These are phyloP conservation scores for Mycena floridula DNA, from an alignment of 768 basidiomycete genomes.

Conservation along the genomic window DNA sequence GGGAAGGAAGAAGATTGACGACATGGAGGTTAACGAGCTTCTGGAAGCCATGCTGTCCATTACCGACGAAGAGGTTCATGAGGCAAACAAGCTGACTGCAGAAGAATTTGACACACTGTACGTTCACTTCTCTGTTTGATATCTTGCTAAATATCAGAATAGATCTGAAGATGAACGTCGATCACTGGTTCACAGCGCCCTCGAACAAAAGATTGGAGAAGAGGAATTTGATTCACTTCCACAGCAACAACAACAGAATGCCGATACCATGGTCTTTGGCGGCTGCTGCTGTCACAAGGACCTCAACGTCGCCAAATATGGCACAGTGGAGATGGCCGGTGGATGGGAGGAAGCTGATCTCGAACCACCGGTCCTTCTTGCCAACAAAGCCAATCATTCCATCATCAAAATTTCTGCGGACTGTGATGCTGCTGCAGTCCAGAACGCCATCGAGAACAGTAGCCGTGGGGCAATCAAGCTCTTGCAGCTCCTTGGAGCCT, in stretches of 20 bases:
- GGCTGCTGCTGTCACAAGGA: slow-evolving; percentile 22
- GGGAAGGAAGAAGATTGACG: neutral
- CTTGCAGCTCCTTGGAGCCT: neutral
- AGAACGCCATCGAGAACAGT: neutral
- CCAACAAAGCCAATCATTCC: slow-evolving; percentile 16
- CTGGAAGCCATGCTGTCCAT: neutral
- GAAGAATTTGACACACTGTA: slow-evolving; percentile 5
- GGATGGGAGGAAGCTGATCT: neutral
- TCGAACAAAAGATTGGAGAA: too few relatives aligned
- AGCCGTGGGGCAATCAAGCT: neutral
- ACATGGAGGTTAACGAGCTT: neutral
- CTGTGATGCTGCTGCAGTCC: neutral
- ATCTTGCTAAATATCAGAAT: too few relatives aligned
- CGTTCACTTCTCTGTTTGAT: too few relatives aligned
- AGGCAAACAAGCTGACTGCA: too few relatives aligned
- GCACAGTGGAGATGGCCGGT: slow-evolving; percentile 4
- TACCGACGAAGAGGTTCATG: neutral
- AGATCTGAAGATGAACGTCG: too few relatives aligned
- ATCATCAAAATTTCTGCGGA: neutral
- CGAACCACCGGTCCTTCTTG: slow-evolving; percentile 10
- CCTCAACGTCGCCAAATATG: slow-evolving; percentile 14
- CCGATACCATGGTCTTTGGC: slow-evolving; percentile 14
- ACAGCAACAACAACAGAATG: too few relatives aligned
- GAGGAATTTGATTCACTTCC: too few relatives aligned
- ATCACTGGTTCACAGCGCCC: too few relatives aligned